Evolutionary conservation across 2,329 filamentous ascomycete species (phyloP).

Genomic region (Colletotrichum australisinense): DNA sequence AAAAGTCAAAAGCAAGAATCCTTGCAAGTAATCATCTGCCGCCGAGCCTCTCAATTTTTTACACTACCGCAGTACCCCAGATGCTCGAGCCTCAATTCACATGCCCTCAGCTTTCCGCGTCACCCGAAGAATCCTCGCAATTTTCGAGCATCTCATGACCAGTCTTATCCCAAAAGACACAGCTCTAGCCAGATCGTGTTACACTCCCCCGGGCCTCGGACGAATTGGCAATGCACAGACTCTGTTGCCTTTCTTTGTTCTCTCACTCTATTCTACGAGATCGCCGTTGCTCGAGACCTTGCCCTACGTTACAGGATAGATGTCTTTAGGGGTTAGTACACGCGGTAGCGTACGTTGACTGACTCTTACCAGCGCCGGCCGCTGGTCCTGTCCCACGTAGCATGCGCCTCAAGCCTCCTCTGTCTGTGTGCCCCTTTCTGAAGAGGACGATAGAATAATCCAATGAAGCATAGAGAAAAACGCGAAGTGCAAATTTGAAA

Average conservation of each 20-base stretch:
- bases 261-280: not conserved
- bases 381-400: not conserved
- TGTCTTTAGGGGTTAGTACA: not conserved
- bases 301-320: not conserved
- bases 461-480: not conserved
- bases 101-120: not conserved
- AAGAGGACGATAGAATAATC: no score
- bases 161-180: not conserved
- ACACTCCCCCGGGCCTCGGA: not conserved
- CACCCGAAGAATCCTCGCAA: not conserved
- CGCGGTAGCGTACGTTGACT: not conserved
- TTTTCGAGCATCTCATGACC: not conserved
- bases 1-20: not conserved
- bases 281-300: not conserved
- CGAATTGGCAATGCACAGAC: not conserved
- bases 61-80: not conserved
- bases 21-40: not conserved
- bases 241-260: not conserved
- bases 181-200: not conserved
- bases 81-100: slow-evolving; percentile 23
- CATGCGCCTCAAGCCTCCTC: not conserved
- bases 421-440: no score
- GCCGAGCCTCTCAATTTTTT: not conserved
- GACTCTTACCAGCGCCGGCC: not conserved
- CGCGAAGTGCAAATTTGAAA: not conserved